Evolutionary conservation across 495 filamentous ascomycete species (phyloP).

Genomic region (Aspergillus saccharolyticus): DNA sequence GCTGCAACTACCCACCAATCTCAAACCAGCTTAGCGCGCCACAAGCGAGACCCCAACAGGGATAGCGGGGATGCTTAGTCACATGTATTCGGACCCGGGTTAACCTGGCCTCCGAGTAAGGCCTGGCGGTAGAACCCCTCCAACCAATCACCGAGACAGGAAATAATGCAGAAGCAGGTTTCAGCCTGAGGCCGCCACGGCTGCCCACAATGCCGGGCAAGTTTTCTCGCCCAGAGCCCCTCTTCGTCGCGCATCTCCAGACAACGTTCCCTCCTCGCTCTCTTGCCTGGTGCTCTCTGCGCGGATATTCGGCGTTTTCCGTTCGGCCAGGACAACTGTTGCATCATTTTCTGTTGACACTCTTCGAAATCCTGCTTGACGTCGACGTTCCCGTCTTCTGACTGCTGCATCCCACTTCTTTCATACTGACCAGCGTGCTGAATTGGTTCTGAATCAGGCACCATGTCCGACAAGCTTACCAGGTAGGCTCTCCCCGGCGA

Average conservation of each 20-base stretch:
- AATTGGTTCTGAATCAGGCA: conserved; percentile 25
- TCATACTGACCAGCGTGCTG: conserved; percentile 13
- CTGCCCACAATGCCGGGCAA: conserved; percentile 28
- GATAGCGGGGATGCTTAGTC: conserved; percentile 9
- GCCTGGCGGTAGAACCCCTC: background rate
- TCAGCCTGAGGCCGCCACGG: conserved; percentile 19
- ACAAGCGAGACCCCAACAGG: conserved; percentile 23
- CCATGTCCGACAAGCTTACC: conserved; percentile 83
- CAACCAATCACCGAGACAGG: conserved; percentile 25
- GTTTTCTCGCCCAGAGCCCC: conserved; percentile 28
- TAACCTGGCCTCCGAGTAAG: conserved; percentile 16
- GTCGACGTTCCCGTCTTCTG: conserved; percentile 1
- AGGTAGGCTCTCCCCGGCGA: conserved; percentile 47
- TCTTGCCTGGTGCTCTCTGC: conserved; percentile 13
- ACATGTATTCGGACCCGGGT: conserved; percentile 21
- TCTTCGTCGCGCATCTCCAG: conserved; percentile 19
- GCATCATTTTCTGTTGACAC: conserved; percentile 11
- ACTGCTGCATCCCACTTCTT: background rate
- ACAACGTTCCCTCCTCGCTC: conserved; percentile 13
- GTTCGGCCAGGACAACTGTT: conserved; percentile 14
- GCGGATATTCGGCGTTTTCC: conserved; percentile 18
- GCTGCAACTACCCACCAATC: conserved; percentile 17
- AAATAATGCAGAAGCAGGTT: conserved; percentile 21
- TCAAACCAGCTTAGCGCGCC: background rate
- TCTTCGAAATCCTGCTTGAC: conserved; percentile 4